These are phyloP conservation scores for Elsinoe ampelina DNA, from an alignment of 2,329 filamentous ascomycete species.

Conservation along the genomic window DNA sequence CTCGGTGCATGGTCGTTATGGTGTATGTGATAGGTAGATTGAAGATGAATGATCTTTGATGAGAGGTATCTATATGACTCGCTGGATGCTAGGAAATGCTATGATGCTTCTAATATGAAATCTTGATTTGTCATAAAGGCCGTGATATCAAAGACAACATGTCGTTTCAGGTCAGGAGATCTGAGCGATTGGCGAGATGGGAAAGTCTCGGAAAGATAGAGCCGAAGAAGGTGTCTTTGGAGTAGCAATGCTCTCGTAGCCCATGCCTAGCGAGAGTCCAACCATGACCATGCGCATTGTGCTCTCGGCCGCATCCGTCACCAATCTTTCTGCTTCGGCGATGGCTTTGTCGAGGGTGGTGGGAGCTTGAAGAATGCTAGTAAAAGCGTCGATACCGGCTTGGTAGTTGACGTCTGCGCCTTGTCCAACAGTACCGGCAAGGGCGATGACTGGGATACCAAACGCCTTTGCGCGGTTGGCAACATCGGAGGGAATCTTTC, in stretches of 20 bases:
- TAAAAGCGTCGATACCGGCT: conserved; percentile 30
- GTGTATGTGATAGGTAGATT: not conserved
- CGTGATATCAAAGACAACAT: not conserved
- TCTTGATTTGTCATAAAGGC: not conserved
- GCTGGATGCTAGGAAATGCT: conserved; percentile 6
- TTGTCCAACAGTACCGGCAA: conserved; percentile 34
- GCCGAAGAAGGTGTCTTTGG: conserved; percentile 9
- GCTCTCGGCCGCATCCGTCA: conserved; percentile 31
- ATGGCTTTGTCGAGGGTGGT: conserved; percentile 29
- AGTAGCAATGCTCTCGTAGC: conserved; percentile 7
- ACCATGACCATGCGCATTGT: conserved; percentile 31
- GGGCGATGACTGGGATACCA: conserved; percentile 39
- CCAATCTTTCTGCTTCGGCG: conserved; percentile 26
- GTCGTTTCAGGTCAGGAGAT: not conserved
- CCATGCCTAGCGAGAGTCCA: conserved; percentile 16
- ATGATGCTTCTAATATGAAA: not conserved
- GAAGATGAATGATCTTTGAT: not conserved
- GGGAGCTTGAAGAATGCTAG: conserved; percentile 29
- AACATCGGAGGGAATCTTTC: conserved; percentile 47
- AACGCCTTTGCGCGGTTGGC: conserved; percentile 39
- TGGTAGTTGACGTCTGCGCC: conserved; percentile 29
- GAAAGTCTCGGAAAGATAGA: conserved; percentile 8
- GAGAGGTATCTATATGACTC: not conserved
- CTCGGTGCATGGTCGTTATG: not conserved
- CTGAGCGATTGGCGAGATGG: conserved; percentile 2